A percentile compares a stretch with the other conserved stretches of the same genome.
These are phyloP conservation scores for Candida smagusa DNA, from an alignment of 1,139 yeast species.

Conservation along the genomic window DNA sequence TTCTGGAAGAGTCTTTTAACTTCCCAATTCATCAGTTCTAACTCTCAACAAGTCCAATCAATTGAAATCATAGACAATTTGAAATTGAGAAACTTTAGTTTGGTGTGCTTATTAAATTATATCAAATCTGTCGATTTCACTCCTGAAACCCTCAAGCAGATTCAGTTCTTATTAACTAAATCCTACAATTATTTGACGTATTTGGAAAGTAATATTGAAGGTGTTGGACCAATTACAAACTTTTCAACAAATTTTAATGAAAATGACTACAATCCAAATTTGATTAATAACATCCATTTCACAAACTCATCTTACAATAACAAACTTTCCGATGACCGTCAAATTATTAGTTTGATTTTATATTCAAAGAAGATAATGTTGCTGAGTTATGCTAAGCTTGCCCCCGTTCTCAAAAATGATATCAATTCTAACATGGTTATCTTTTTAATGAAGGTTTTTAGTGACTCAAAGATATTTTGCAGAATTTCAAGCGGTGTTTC, in stretches of 20 bases:
- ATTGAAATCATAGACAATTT: conserved; percentile 37
- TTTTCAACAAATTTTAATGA: conserved; percentile 31
- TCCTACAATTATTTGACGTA: conserved; percentile 42
- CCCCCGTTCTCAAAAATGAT: conserved; percentile 31
- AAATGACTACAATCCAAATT: conserved; percentile 28
- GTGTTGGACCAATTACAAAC: conserved; percentile 33
- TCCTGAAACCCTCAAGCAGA: conserved; percentile 42
- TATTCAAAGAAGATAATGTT: conserved; percentile 34
- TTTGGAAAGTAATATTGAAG: conserved; percentile 39
- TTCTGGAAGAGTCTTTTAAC: conserved; percentile 84
- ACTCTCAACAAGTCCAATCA: conserved; percentile 21
- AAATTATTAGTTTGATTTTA: conserved; percentile 31
- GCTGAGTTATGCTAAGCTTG: conserved; percentile 31
- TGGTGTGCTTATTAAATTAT: conserved; percentile 41
- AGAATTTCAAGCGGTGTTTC: conserved; percentile 19
- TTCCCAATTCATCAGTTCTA: conserved; percentile 36
- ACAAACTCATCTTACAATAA: conserved; percentile 22
- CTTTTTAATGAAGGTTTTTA: conserved; percentile 36
- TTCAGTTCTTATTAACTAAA: conserved; percentile 42
- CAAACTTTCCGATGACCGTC: conserved; percentile 24
- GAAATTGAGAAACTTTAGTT: conserved; percentile 38
- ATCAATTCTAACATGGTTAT: conserved; percentile 42
- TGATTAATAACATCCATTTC: conserved; percentile 30
- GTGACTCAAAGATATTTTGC: conserved; percentile 37
- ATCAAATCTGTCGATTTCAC: conserved; percentile 37